phyloP scores from a whole-genome alignment of 495 filamentous ascomycete genomes.

The Terfezia boudieri region DNA sequence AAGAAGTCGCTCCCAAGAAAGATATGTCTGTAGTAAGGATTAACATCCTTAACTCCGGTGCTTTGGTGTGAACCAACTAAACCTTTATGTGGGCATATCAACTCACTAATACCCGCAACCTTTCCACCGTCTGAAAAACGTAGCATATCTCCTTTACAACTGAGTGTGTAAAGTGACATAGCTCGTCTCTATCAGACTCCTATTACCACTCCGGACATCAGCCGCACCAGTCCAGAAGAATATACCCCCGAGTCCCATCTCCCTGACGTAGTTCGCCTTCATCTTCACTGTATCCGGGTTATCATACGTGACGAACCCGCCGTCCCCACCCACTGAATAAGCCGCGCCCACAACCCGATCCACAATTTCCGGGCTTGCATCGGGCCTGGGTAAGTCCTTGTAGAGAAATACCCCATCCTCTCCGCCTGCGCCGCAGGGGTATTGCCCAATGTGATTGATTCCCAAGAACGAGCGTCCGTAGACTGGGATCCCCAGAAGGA shows the following conservation, averaged over 20 bases:
- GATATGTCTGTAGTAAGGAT: no score
- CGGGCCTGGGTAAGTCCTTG: slow-evolving; percentile 47
- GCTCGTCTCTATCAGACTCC: slow-evolving; percentile 54
- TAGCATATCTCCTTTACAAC: not conserved
- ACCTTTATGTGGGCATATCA: no score
- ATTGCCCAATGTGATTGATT: slow-evolving; percentile 38
- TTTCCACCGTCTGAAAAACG: no score
- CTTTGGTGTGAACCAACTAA: no score
- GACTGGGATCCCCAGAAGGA: slow-evolving; percentile 57
- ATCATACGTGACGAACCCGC: slow-evolving; percentile 74
- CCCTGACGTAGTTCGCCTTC: slow-evolving; percentile 62
- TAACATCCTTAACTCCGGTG: no score
- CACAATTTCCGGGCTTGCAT: slow-evolving; percentile 39
- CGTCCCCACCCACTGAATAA: slow-evolving; percentile 58
- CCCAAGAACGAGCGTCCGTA: slow-evolving; percentile 67
- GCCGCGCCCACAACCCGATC: slow-evolving; percentile 47
- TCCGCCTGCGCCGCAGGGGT: slow-evolving; percentile 40
- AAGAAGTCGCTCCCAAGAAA: no score
- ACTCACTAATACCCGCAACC: no score
- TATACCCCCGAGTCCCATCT: slow-evolving; percentile 53
- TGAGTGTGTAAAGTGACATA: slow-evolving; percentile 42
- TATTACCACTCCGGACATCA: slow-evolving; percentile 38
- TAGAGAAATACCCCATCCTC: slow-evolving; percentile 74
- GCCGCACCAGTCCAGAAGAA: slow-evolving; percentile 82
- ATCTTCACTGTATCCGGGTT: slow-evolving; percentile 61